A percentile compares a stretch with the other conserved stretches of the same genome.
phyloP scores from a whole-genome alignment of 2,329 filamentous ascomycete genomes.

The Colletotrichum theobromicola region DNA sequence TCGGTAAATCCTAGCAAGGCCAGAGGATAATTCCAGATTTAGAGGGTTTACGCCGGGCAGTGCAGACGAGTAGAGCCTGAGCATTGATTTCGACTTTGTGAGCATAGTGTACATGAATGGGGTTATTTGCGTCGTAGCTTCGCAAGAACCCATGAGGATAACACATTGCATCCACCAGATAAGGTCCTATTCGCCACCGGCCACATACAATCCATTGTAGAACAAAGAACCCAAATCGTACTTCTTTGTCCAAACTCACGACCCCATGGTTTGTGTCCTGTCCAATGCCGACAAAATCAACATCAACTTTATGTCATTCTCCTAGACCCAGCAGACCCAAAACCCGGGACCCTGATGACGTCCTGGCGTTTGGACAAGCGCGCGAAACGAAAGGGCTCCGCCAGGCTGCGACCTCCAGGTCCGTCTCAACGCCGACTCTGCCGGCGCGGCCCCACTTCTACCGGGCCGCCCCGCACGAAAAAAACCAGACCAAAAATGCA shows the following conservation, averaged over 20 bases:
- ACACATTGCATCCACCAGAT: neutral
- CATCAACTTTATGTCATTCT: neutral
- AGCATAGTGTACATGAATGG: too few species aligned
- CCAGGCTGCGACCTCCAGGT: neutral
- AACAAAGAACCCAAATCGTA: neutral
- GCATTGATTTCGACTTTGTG: too few species aligned
- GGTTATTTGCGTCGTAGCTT: too few species aligned
- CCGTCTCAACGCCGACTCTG: neutral
- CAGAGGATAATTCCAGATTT: neutral
- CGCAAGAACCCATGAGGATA: too few species aligned
- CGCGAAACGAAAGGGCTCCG: neutral
- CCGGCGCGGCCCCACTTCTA: neutral
- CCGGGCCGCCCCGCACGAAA: conserved; percentile 11
- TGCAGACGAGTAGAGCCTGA: too few species aligned
- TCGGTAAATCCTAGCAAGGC: neutral
- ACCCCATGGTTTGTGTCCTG: neutral
- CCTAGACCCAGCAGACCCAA: neutral
- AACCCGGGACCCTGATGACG: neutral
- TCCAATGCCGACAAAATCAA: neutral
- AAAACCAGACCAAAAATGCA: neutral
- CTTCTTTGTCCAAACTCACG: neutral
- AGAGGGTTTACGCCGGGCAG: neutral
- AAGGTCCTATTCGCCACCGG: neutral
- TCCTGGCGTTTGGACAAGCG: neutral
- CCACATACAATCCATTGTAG: neutral